These are phyloP conservation scores for Apiotrichum montevideense DNA, from an alignment of 1,284 basidiomycete species.

Conservation along the genomic window DNA sequence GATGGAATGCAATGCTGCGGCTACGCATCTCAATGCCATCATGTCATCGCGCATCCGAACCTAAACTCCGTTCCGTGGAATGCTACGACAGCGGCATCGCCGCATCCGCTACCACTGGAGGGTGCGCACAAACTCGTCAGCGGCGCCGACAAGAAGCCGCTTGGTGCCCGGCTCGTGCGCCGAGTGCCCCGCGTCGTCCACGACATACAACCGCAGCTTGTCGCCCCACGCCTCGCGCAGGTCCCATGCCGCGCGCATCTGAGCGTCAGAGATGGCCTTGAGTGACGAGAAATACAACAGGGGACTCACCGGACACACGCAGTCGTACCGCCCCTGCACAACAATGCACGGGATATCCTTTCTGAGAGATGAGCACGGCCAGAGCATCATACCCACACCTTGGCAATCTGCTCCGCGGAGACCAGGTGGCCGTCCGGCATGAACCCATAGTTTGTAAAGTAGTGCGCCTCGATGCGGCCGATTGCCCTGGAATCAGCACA, in stretches of 20 bases:
- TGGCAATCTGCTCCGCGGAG: conserved; percentile 74
- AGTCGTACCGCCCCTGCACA: conserved; percentile 64
- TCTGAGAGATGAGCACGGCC: background rate
- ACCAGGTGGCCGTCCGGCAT: conserved; percentile 83
- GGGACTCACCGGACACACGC: conserved; percentile 48
- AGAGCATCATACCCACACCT: conserved; percentile 53
- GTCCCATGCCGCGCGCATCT: conserved; percentile 53
- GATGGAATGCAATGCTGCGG: too few species aligned
- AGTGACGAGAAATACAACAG: background rate
- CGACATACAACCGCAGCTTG: conserved; percentile 58
- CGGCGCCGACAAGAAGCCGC: conserved; percentile 54
- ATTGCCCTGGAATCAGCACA: conserved; percentile 54
- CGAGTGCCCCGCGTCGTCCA: conserved; percentile 91
- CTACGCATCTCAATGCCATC: too few species aligned
- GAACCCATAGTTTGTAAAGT: conserved; percentile 80
- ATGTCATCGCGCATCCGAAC: too few species aligned
- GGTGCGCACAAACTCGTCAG: conserved; percentile 7
- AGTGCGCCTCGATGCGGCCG: conserved; percentile 86
- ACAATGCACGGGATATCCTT: conserved; percentile 76
- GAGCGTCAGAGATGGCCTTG: background rate
- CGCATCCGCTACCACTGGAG: conserved; percentile 12
- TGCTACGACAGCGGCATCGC: too few species aligned
- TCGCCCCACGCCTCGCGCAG: conserved; percentile 81
- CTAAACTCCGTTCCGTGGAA: too few species aligned
- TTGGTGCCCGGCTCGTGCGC: conserved; percentile 70